Percentiles rank a stretch among this genome's conserved stretches.
Conservation (phyloP, 139 green algal genomes). For the Closterium sp. region DNA sequence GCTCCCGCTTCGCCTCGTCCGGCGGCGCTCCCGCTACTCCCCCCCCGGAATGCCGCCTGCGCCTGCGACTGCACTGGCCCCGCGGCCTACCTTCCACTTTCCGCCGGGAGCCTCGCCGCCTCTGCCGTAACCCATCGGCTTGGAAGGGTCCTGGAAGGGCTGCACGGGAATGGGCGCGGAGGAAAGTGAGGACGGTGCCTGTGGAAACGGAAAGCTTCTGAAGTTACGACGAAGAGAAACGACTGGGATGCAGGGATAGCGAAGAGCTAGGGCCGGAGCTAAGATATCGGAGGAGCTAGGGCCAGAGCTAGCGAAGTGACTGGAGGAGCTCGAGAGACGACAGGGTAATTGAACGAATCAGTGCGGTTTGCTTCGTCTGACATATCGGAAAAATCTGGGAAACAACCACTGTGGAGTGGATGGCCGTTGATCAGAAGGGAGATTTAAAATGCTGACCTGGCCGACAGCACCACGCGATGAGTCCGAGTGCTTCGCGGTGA, state of each 20-base stretch:
- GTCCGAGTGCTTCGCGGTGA: background rate
- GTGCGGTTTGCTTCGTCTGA: background rate
- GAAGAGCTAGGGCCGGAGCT: background rate
- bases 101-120: background rate
- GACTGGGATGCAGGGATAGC: background rate
- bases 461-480: background rate
- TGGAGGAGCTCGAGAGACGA: no score
- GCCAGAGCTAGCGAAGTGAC: no score
- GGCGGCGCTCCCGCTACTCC: background rate
- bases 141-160: background rate
- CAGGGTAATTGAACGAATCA: no score
- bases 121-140: background rate
- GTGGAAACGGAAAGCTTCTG: no score
- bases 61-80: background rate
- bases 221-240: no score
- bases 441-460: background rate
- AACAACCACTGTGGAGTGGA: no score
- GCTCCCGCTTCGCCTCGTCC: conserved; percentile 4
- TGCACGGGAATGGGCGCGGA: no score
- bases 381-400: background rate
- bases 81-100: background rate
- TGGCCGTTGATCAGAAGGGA: background rate
- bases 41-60: background rate
- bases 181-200: no score
- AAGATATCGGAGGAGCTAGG: no score